Evolutionary conservation across 176 grass and related monocot species (phyloP).

Genomic region (Bolboschoenus planiculmis): DNA sequence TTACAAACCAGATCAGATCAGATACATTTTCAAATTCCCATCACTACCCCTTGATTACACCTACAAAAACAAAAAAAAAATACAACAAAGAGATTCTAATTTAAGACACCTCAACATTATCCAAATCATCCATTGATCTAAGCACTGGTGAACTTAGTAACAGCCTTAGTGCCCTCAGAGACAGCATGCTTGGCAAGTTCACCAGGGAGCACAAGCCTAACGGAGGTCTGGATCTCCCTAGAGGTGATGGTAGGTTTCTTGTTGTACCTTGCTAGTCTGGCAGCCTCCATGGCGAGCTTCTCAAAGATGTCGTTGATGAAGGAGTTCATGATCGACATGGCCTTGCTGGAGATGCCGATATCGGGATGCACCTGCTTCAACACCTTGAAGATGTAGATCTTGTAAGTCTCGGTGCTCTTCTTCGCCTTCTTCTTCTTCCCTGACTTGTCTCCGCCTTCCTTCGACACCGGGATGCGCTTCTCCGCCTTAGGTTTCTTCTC

Average conservation of each 20-base stretch:
- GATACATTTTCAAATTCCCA: not conserved
- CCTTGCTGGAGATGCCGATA: conserved; percentile 63
- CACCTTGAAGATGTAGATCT: conserved; percentile 91
- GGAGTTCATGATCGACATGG: too few relatives aligned
- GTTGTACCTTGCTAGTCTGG: too few relatives aligned
- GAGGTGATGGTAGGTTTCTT: too few relatives aligned
- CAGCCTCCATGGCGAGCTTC: too few relatives aligned
- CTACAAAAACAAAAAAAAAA: not conserved
- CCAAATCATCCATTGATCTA: not conserved
- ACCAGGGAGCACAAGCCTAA: not conserved
- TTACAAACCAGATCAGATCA: not conserved
- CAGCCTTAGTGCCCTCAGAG: too few relatives aligned
- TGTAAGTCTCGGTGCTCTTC: conserved; percentile 50
- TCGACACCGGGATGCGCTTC: too few relatives aligned
- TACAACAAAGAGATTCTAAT: not conserved
- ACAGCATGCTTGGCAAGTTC: conserved; percentile 5
- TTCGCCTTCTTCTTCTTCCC: conserved; percentile 25
- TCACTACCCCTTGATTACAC: not conserved
- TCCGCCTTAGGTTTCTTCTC: too few relatives aligned
- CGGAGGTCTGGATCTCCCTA: not conserved
- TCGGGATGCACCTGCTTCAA: conserved; percentile 71
- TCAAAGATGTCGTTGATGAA: too few relatives aligned
- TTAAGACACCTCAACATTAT: not conserved
- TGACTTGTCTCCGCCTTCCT: too few relatives aligned
- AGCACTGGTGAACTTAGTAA: not conserved